Base-by-base conservation (phyloP, 345 rosid species). In the Orychophragmus violaceus region DNA sequence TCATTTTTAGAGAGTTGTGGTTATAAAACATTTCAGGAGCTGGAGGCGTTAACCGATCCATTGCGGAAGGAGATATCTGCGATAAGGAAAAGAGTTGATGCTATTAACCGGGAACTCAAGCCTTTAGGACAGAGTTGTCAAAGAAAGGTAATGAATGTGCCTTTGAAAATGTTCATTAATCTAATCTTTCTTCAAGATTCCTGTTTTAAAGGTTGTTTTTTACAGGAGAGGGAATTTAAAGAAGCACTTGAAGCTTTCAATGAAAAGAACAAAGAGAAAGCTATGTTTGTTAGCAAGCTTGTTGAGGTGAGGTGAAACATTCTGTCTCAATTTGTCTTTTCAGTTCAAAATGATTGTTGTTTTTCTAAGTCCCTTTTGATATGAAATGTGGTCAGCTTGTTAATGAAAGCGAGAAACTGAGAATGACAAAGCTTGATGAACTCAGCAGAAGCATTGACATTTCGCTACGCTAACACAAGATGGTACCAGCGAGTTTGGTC, bases 401-500 rank as follows among this genome's bases (percentile, higher is more conserved):
- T 59, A 64, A 77, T 6, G 95, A 94, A 78, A 94, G 99, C 41
- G 99, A 94, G 83, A 87, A 48, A 30, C 25, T 77, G 35, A 80
- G 99, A 75, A 78, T 87, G 92, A 78, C 81, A 84, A 94, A 94
- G 77, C 92, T 93, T 32, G 98, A 90, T 39, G 95, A 90, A 69
- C 82, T 93, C 79, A 90, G 83, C 87, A 86, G 76, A 78, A 84
- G 71, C 33, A 74, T 85, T 9, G 95, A 90, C 54, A 51, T 54
- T 24, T 74, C 68, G 2, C 28, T 54, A 59, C 63, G 32, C 57
- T 74, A 35, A 73, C 62, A 24, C 50, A 59, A 45, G 58, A 66
- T 59, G 27, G 16, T n/a, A 44, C n/a, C 77, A 74, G 9, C 13
- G 13, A 44, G 16, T 33, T 74, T 53, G 62, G 42, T 52, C 42